Conservation (phyloP, 768 basidiomycete genomes). For the Steccherinum ochraceum region DNA sequence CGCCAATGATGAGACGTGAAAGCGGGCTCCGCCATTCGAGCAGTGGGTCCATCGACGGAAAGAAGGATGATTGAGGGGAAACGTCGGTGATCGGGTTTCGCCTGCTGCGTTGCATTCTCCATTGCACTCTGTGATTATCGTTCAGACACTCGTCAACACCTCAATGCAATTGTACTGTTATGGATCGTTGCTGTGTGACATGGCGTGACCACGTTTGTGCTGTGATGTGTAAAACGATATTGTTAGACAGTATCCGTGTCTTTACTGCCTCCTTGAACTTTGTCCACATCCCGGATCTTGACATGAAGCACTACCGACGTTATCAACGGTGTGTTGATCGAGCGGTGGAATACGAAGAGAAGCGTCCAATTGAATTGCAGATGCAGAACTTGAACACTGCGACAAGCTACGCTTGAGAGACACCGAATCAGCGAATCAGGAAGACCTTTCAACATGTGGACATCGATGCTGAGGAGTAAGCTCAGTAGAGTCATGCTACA, state of each 20-base stretch:
- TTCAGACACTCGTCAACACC: neutral
- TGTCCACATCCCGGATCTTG: neutral
- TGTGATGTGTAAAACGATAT: too few species aligned
- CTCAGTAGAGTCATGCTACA: neutral
- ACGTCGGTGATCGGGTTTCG: neutral
- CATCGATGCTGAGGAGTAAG: neutral
- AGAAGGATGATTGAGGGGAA: constrained; percentile 23
- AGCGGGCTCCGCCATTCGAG: constrained; percentile 11
- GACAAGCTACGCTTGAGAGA: neutral
- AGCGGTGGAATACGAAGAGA: neutral
- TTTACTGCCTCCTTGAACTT: neutral
- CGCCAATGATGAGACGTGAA: constrained; percentile 3
- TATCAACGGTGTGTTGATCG: neutral
- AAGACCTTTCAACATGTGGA: neutral
- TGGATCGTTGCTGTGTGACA: neutral
- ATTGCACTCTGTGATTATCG: neutral
- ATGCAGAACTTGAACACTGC: neutral
- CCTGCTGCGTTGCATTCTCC: neutral
- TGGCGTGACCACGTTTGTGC: neutral
- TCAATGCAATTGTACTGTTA: neutral
- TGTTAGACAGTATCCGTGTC: neutral
- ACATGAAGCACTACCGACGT: neutral
- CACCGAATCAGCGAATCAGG: neutral
- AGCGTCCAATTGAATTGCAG: neutral
- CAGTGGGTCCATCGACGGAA: constrained; percentile 12